Conservation (phyloP, 768 basidiomycete genomes). For the Phylloporus sp. region DNA sequence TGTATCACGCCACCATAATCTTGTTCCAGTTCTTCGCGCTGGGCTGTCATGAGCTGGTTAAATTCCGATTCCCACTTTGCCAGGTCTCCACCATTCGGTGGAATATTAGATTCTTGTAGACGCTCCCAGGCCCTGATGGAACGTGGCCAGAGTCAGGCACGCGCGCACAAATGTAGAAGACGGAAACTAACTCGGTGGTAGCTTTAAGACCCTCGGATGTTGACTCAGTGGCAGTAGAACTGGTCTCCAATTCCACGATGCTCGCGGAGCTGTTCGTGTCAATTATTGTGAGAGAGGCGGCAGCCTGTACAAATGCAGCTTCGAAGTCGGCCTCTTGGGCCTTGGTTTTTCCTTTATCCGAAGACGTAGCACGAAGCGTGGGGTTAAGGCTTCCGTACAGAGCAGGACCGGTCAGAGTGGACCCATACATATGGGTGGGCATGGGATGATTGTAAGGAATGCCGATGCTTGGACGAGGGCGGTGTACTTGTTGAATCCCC, state of each 20-base stretch:
- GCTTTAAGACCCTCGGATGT: conserved; percentile 30
- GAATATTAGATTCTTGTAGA: conserved; percentile 51
- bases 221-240: conserved; percentile 36
- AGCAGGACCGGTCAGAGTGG: conserved; percentile 30
- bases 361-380: conserved; percentile 18
- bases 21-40: conserved; percentile 60
- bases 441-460: conserved; percentile 36
- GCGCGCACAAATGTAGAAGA: background rate
- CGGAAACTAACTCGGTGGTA: conserved; percentile 40
- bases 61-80: conserved; percentile 83
- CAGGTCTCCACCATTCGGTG: conserved; percentile 57
- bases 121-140: conserved; percentile 55
- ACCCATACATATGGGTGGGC: conserved; percentile 28
- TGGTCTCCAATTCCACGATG: conserved; percentile 52
- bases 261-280: conserved; percentile 39
- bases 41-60: conserved; percentile 65
- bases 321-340: conserved; percentile 75
- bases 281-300: conserved; percentile 44
- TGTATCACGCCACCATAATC: conserved; percentile 63
- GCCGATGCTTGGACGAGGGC: conserved; percentile 34
- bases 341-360: conserved; percentile 72
- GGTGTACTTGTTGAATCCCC: conserved; percentile 27
- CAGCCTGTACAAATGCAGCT: conserved; percentile 71
- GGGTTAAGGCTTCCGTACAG: conserved; percentile 32
- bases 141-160: background rate